A percentile compares a stretch with the other conserved stretches of the same genome.
These are phyloP conservation scores for Penicillium steckii DNA, from an alignment of 495 filamentous ascomycete genomes.

Conservation along the genomic window DNA sequence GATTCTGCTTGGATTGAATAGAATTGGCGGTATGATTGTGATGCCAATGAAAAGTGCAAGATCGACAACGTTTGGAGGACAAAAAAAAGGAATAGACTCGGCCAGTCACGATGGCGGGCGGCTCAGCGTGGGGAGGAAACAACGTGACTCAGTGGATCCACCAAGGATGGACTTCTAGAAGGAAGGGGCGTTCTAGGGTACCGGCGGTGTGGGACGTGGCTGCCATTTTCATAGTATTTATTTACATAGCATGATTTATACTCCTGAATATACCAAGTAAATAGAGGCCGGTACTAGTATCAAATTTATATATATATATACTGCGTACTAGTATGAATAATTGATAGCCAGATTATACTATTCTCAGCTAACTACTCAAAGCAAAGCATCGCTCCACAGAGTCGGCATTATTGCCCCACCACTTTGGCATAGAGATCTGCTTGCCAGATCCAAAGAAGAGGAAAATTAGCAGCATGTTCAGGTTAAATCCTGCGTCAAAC, in stretches of 20 bases:
- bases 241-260: no score
- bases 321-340: no score
- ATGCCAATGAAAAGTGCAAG: conserved; percentile 29
- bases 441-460: conserved; percentile 53
- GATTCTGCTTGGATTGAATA: conserved; percentile 17
- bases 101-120: conserved; percentile 32
- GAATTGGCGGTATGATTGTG: background rate
- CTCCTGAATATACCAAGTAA: no score
- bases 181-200: no score
- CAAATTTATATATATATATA: no score
- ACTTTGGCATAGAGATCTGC: conserved; percentile 53
- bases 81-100: conserved; percentile 21
- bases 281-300: no score
- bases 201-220: no score
- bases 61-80: conserved; percentile 24
- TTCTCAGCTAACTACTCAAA: conserved; percentile 20
- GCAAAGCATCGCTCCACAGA: conserved; percentile 39
- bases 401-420: conserved; percentile 53
- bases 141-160: conserved; percentile 29
- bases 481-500: conserved; percentile 57
- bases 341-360: no score
- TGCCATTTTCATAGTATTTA: no score
- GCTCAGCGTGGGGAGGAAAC: conserved; percentile 35
- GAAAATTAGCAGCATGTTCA: conserved; percentile 57
- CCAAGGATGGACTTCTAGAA: conserved; percentile 15